Evolutionary conservation across 495 filamentous ascomycete species (phyloP), one percentile per base, ranked within the genome.

Genomic region (Aeminium ludgeri): DNA sequence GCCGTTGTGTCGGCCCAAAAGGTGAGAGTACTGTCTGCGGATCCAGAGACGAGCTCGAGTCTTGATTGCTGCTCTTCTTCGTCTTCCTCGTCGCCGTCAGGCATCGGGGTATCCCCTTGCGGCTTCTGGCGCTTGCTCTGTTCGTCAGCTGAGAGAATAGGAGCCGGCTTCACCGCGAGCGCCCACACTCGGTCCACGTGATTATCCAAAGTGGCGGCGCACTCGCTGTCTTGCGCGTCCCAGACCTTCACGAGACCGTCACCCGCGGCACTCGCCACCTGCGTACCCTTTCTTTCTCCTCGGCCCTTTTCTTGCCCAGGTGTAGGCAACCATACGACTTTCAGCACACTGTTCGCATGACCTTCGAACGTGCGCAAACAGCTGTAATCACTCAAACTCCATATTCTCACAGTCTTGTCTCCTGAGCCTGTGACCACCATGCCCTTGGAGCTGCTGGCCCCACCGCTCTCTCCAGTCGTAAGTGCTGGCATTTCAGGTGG

Each of bases 221-320:
- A 68, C 59, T 96, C 89, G n/a, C 86, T 84, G 1, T 55, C 58
- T 48, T 67, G 69, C 6, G 79, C 76, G 44, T 89, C 81, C 89
- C 89, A 99, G 37, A 96, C 67, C 59, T 96, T 99, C 34, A 99
- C 84, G 5, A 99, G 65, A n/a, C 86, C 86, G 60, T 99, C 89
- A 33, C 85, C 87, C 25, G 82, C 91, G 6, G 91, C 86, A 43
- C 76, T 84, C 8, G 82, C 91, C 25, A 94, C 68, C 20, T 86
- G 69, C 43, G 67, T 67, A 49, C 48, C 67, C 27, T 62, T 63
- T 8, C 8, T 25, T 2, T 28, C 30, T 5, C 17, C 28, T 44
- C 64, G 68, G 53, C 67, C 65, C n/a, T 57, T 50, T 8, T 44
- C 30, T 19, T 65, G 59, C 2, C 2, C 33, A 0, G 76, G 67